Percentiles rank a stretch among this genome's conserved stretches.
Evolutionary conservation across 192 early-diverging fungal species (phyloP).

Genomic region (Haplosporangium gracile): DNA sequence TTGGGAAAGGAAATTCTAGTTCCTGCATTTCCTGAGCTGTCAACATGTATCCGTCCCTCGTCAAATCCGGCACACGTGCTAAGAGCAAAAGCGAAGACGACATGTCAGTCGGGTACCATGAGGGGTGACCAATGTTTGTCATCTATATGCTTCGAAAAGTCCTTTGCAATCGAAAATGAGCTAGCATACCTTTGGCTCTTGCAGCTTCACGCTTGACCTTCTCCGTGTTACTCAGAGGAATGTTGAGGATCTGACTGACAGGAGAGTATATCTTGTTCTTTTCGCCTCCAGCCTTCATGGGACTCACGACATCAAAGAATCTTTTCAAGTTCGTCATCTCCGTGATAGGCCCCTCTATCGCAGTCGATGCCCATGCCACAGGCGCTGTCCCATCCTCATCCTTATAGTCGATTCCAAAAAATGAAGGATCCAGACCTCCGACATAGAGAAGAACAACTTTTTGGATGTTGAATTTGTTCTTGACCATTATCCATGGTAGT

Average conservation of each 20-base stretch:
- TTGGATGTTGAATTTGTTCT: slow-evolving; percentile 49
- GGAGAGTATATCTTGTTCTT: slow-evolving; percentile 32
- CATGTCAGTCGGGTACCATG: not conserved
- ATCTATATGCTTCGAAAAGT: no score
- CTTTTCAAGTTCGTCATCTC: slow-evolving; percentile 31
- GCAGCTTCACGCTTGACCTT: slow-evolving; percentile 1
- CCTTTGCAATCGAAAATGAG: not conserved
- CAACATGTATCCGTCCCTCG: slow-evolving; percentile 26
- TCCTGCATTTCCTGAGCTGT: slow-evolving; percentile 22
- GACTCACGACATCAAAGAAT: slow-evolving; percentile 47
- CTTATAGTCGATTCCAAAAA: slow-evolving; percentile 35
- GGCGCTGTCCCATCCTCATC: slow-evolving; percentile 27
- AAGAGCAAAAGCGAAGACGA: not conserved
- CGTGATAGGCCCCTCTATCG: slow-evolving; percentile 16
- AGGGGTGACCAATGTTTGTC: not conserved
- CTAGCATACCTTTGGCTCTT: slow-evolving; percentile 24
- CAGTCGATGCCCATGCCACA: slow-evolving; percentile 23
- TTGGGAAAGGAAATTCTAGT: slow-evolving; percentile 33
- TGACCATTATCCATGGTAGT: slow-evolving; percentile 54
- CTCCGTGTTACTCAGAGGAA: slow-evolving; percentile 39
- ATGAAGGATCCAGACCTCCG: slow-evolving; percentile 34
- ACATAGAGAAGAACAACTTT: slow-evolving; percentile 47
- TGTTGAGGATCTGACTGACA: slow-evolving; percentile 22
- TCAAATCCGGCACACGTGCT: not conserved
- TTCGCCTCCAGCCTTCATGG: slow-evolving; percentile 44